Evolutionary conservation across 2,329 filamentous ascomycete genomes (phyloP), one percentile per base, ranked within the genome.

Genomic region (Nectriaceae sp.): DNA sequence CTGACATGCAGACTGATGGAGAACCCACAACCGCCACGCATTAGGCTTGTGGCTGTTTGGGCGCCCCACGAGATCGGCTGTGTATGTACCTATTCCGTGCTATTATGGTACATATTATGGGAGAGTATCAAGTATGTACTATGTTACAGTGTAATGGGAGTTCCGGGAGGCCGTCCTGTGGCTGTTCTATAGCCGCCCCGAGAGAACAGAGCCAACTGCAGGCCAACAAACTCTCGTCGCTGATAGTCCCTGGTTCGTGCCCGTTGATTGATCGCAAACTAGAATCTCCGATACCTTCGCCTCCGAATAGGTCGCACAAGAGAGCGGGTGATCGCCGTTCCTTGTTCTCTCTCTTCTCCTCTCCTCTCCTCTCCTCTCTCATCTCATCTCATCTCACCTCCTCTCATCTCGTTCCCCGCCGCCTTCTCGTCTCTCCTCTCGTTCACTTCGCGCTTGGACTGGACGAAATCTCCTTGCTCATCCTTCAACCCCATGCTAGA

Each of bases 11-110:
- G 45, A 47, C 18, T 38, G 44, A 42, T 49, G 36, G 46, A 31
- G 26, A 56, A 38, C 46, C 50, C 54, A 53, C 42, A 44, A 46
- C 47, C 50, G 56, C 54, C 57, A 61, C 54, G 58, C 58, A 61
- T 61, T 56, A 56, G 56, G 44, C 45, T 40, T 38, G 44, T 49
- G 40, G 46, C 42, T 48, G 53, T 44, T 48, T 57, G 50, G 52
- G 55, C 61, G 56, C 57, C 45, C 57, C 52, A 40, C 53, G 47
- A 61, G 58, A 61, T 61, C 57, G 57, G 47, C 54, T 52, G 11
- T 16, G 8, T 8, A 8, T 31, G 26, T 8, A 31, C 26, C 15
- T 31, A 8, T 24, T 29, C 21, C n/a, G n/a, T n/a, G n/a, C n/a
- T n/a, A n/a, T n/a, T n/a, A n/a, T n/a, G n/a, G n/a, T n/a, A n/a